Percentiles rank a stretch among this genome's conserved stretches.
phyloP scores from a whole-genome alignment of 345 rosid species.

The rapeseed (Brassica napus) region DNA sequence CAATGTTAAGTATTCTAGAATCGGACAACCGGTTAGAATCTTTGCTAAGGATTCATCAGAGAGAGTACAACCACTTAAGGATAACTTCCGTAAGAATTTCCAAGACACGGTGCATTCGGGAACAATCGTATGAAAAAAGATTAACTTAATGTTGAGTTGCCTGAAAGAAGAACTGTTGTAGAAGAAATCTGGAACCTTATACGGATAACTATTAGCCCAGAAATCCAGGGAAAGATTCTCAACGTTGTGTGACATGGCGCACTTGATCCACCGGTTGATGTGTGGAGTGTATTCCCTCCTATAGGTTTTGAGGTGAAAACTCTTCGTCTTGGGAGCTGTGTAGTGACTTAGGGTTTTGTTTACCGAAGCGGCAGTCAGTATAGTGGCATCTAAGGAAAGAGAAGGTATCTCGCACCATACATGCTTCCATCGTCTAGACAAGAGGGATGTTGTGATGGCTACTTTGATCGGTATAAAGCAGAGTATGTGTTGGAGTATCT shows the following conservation, averaged over 20 bases:
- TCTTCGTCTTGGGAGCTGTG: background rate
- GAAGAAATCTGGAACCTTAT: background rate
- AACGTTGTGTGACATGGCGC: background rate
- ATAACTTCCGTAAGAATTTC: background rate
- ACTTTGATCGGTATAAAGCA: background rate
- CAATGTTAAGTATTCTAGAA: background rate
- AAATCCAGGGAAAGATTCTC: background rate
- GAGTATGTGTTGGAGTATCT: background rate
- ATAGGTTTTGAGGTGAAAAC: background rate
- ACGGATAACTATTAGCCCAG: background rate
- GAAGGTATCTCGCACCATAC: background rate
- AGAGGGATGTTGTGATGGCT: background rate
- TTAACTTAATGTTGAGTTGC: background rate
- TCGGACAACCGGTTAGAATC: background rate
- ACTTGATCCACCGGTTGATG: conserved; percentile 7
- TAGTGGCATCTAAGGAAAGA: background rate
- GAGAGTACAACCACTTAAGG: background rate
- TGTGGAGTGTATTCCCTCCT: background rate
- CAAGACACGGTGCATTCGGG: background rate
- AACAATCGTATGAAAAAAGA: background rate
- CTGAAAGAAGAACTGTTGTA: background rate
- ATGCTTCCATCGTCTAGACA: background rate
- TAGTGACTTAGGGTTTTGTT: background rate
- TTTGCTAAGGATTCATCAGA: background rate
- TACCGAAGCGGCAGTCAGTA: background rate